Base-by-base conservation (phyloP, 768 basidiomycete genomes). In the Pleurotus sapidus region DNA sequence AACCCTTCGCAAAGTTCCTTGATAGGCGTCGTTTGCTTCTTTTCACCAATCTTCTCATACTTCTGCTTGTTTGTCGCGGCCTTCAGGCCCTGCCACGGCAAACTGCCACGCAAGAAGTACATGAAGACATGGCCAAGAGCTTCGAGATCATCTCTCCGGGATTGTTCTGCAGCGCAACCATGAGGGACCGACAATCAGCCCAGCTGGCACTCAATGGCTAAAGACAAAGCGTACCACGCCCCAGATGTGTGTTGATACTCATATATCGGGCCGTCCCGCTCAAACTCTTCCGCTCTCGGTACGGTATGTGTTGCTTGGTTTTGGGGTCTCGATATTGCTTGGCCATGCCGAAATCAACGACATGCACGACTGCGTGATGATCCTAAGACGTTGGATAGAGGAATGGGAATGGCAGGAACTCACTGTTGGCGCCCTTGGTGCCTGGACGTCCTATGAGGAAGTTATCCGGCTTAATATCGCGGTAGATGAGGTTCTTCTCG, bases 21-120 rank as follows among this genome's bases (percentile, higher is more conserved):
- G 72, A 99, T 98, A 5, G 91, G 90, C 25, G 97, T 98, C 12
- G 91, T 91, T 77, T 98, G 97, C 82, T 94, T 99, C 88, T 99
- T 99, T 80, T 99, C 96, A 61, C 96, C 96, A 71, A 99, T 99
- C 82, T 98, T 99, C 81, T 99, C 96, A 77, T 99, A 99, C 80
- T 98, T 93, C 72, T 98, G 97, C 79, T 99, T 99, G 81, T 99
- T 98, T 50, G 95, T 99, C 25, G 97, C 97, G 34, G 97, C 97
- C 76, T 98, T 98, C 57, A 99, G 83, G 57, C 97, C 97, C 69
- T 99, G 97, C 97, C 97, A 99, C 20, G 97, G 97, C 54, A 99
- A 69, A 65, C 95, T 96, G 18, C 97, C 97, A 54, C 97, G 85
- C 51, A 98, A 74, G 75, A 99, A 98, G 78, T 99, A 99, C 92